Conservation (phyloP, 2,329 filamentous ascomycete genomes). For the Dactylellina parvicollis region DNA sequence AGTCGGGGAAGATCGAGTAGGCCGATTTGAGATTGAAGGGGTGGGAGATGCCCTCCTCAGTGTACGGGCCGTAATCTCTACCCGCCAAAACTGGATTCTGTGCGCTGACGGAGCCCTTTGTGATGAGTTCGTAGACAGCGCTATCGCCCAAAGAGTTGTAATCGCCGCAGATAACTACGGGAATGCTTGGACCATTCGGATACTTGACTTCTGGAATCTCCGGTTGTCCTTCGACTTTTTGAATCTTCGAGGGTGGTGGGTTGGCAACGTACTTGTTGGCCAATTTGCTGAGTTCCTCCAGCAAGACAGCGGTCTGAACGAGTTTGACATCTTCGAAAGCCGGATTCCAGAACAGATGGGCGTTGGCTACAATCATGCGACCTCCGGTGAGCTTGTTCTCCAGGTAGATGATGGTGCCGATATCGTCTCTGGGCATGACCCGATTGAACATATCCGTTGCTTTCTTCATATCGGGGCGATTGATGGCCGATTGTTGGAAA, state of each 20-base stretch:
- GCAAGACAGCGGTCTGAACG: slow-evolving; percentile 92
- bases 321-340: slow-evolving; percentile 92
- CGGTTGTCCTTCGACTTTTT: slow-evolving; percentile 60
- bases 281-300: slow-evolving; percentile 88
- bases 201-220: slow-evolving; percentile 74
- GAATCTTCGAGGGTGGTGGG: slow-evolving; percentile 47
- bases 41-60: slow-evolving; percentile 88
- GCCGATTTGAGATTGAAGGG: slow-evolving; percentile 93
- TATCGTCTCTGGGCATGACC: slow-evolving; percentile 98
- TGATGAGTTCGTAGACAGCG: slow-evolving; percentile 89
- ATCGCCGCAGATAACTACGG: slow-evolving; percentile 89
- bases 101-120: slow-evolving; percentile 78
- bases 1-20: slow-evolving; percentile 83
- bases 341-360: slow-evolving; percentile 95
- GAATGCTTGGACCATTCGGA: slow-evolving; percentile 83
- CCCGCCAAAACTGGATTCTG: slow-evolving; percentile 81
- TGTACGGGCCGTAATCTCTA: slow-evolving; percentile 92
- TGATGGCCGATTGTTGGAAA: slow-evolving; percentile 90
- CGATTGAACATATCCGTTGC: slow-evolving; percentile 98
- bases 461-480: slow-evolving; percentile 94
- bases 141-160: slow-evolving; percentile 92
- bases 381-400: slow-evolving; percentile 92
- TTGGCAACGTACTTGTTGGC: slow-evolving; percentile 78
- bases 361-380: slow-evolving; percentile 89
- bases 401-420: slow-evolving; percentile 89